Evolutionary conservation across 768 basidiomycete species (phyloP).

Genomic region (Terana coerulea): DNA sequence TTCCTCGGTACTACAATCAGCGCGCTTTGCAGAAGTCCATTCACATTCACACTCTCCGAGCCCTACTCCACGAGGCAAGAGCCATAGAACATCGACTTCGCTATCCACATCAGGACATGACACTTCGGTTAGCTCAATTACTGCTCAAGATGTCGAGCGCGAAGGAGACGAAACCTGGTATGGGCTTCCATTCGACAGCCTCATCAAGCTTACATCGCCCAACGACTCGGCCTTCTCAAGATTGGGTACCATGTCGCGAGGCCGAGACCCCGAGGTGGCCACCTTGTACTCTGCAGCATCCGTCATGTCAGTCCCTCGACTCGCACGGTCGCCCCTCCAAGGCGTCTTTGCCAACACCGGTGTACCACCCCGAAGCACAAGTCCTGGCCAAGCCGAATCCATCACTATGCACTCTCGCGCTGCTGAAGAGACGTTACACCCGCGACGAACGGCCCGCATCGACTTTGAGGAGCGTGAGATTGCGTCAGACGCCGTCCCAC

Average conservation of each 20-base stretch:
- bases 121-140: neutral
- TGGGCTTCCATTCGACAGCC: conserved; percentile 67
- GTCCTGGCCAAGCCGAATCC: conserved; percentile 25
- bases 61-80: conserved; percentile 7
- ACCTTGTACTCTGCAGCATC: conserved; percentile 87
- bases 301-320: conserved; percentile 61
- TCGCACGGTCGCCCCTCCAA: conserved; percentile 33
- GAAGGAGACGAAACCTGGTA: conserved; percentile 40
- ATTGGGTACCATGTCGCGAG: conserved; percentile 32
- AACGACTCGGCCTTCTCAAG: conserved; percentile 45
- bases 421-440: conserved; percentile 32
- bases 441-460: conserved; percentile 37
- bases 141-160: conserved; percentile 10
- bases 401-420: conserved; percentile 15
- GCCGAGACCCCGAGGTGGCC: conserved; percentile 73
- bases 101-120: conserved; percentile 12
- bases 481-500: conserved; percentile 68
- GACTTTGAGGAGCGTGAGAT: conserved; percentile 74
- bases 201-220: conserved; percentile 66
- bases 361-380: conserved; percentile 23
- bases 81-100: conserved; percentile 12
- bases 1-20: neutral
- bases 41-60: conserved; percentile 10
- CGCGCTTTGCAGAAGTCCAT: conserved; percentile 3
- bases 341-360: conserved; percentile 29